phyloP scores from a whole-genome alignment of 768 basidiomycete genomes.

The Galerina marginata region DNA sequence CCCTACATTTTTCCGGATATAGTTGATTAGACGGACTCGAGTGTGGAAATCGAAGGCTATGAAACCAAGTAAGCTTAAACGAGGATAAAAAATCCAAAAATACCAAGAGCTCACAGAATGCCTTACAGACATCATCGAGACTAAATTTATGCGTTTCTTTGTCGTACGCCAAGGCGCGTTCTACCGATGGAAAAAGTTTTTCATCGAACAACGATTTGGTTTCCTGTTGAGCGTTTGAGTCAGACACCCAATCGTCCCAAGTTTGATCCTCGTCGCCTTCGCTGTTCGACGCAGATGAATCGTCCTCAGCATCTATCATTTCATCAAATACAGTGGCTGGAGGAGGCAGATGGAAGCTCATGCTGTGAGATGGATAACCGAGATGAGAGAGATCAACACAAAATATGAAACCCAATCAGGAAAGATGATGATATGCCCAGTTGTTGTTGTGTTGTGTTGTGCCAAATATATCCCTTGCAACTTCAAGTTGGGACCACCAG shows the following conservation, averaged over 20 bases:
- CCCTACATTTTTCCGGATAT: constrained; percentile 75
- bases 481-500: no score
- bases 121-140: constrained; percentile 52
- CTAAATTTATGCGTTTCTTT: constrained; percentile 65
- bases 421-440: constrained; percentile 15
- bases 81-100: neutral
- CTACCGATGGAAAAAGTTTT: constrained; percentile 59
- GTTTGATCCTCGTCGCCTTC: constrained; percentile 59
- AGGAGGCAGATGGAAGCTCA: constrained; percentile 46
- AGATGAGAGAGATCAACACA: constrained; percentile 8
- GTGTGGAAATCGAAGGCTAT: constrained; percentile 80
- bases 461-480: constrained; percentile 5
- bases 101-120: constrained; percentile 54
- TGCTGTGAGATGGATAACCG: constrained; percentile 22
- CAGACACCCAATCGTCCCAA: constrained; percentile 84
- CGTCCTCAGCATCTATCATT: constrained; percentile 19
- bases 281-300: constrained; percentile 16
- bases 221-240: constrained; percentile 55
- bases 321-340: constrained; percentile 30
- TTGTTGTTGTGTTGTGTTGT: constrained; percentile 7
- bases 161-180: constrained; percentile 69
- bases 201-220: constrained; percentile 82
- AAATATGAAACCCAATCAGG: constrained; percentile 25
- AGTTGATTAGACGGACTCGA: constrained; percentile 85
- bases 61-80: neutral